phyloP scores from a whole-genome alignment of 2,329 filamentous ascomycete species.

The Aspergillus transmontanensis region DNA sequence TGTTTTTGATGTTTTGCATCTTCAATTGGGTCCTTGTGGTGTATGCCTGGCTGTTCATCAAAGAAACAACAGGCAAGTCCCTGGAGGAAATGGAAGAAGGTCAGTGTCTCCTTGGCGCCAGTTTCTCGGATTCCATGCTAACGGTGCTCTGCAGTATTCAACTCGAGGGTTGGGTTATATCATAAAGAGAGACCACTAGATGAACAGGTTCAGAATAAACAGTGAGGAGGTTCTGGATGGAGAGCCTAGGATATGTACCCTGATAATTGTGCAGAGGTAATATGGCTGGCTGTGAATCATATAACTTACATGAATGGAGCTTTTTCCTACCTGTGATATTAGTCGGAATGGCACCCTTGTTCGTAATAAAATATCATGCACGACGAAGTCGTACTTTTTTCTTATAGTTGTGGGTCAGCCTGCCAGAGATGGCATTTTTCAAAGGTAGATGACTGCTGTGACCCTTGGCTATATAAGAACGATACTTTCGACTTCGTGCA shows the following conservation, averaged over 20 bases:
- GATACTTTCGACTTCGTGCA: constrained; percentile 50
- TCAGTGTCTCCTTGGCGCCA: background rate
- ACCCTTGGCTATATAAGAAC: constrained; percentile 41
- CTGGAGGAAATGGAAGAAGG: constrained; percentile 44
- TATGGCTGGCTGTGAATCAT: background rate
- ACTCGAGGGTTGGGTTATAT: background rate
- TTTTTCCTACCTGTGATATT: background rate
- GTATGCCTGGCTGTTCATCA: constrained; percentile 41
- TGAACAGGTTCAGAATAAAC: background rate
- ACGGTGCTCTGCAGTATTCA: constrained; percentile 5
- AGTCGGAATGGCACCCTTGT: background rate
- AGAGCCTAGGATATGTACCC: background rate
- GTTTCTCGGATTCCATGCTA: background rate
- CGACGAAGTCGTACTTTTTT: no score
- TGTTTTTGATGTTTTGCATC: constrained; percentile 45
- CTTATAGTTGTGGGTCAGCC: no score
- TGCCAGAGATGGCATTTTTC: no score
- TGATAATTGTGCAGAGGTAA: background rate
- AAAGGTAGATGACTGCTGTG: constrained; percentile 43
- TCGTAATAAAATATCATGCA: background rate
- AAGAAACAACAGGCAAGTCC: constrained; percentile 42
- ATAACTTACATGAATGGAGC: background rate
- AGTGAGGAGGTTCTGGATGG: background rate
- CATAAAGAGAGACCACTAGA: background rate
- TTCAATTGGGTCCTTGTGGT: constrained; percentile 38